Evolutionary conservation across 139 green algal species (phyloP), one percentile per base, ranked within the genome.

Genomic region (Chlamydomonas sp.): DNA sequence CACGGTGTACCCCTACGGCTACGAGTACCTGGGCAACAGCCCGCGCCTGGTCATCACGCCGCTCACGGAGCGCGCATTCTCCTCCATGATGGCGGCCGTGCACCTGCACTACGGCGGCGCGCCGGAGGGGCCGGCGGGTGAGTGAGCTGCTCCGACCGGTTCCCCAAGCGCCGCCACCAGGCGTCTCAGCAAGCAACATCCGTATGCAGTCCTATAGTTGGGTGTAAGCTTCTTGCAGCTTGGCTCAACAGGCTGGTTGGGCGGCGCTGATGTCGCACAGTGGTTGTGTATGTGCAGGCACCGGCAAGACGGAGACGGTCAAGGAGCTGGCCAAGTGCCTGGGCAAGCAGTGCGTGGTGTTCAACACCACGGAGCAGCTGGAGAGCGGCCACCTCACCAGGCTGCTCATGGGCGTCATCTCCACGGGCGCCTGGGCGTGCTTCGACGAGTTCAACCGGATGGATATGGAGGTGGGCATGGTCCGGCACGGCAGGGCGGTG

Each of bases 401-500:
- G 0, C 83, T 91, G 88, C 88, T 91, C 77, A 91, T 91, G 88
- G 87, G 86, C 79, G 86, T 85, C 69, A 85, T 85, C 17, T 90
- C 86, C 16, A 90, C 86, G 6, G 85, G 78, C n/a, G 93, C 95
- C 4, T 98, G 96, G 96, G 94, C 93, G 10, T 98, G 96, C 92
- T 97, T 97, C 88, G 96, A 98, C 80, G 96, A 98, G 92, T 97
- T 98, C 92, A 98, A 97, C 90, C 91, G 96, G 74, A 98, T 98
- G 69, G 94, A 97, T 80, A 93, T 97, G 77, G 96, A 98, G 90
- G 81, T 86, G 59, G 16, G 77, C 58, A 5, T 1, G 9, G 73
- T 9, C 31, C 31, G 31, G 90, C 31, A 49, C 31, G 31, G 31
- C 31, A 49, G 31, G 31, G 31, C 31, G 31, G 31, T 49, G 31